phyloP scores from a whole-genome alignment of 139 green algal species.

The Tetraselmis chui region DNA sequence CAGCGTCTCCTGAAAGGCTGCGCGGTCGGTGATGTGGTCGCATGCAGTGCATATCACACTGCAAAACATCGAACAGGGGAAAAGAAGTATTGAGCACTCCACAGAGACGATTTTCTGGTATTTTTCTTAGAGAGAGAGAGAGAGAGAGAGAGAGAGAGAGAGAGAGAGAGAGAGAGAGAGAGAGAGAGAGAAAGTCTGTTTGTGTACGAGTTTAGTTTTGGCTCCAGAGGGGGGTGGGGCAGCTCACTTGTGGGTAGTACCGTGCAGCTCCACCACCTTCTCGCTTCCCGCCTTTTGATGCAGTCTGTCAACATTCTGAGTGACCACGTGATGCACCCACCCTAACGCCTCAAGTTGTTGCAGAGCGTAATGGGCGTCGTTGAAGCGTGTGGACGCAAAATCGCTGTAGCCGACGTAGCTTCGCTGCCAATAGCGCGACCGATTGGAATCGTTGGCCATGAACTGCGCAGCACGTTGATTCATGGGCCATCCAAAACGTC shows the following conservation, averaged over 20 bases:
- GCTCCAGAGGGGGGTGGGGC: too few species aligned
- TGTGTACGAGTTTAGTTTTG: too few species aligned
- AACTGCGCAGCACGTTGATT: too few species aligned
- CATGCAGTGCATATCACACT: constrained; percentile 68
- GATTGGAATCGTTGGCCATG: constrained; percentile 43
- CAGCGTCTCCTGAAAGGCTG: constrained; percentile 52
- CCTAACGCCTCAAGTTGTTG: constrained; percentile 31
- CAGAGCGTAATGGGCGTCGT: constrained; percentile 54
- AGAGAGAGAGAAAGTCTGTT: too few species aligned
- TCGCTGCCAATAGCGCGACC: constrained; percentile 81
- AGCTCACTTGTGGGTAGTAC: constrained; percentile 80
- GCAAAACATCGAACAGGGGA: background rate
- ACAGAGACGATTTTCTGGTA: background rate
- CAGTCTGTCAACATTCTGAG: constrained; percentile 96
- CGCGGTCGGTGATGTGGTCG: constrained; percentile 30
- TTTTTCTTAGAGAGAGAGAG: too few species aligned
- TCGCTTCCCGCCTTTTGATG: constrained; percentile 56
- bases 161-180: too few species aligned
- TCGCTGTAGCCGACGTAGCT: constrained; percentile 70
- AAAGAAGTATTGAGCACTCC: background rate
- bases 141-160: too few species aligned
- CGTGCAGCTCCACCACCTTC: constrained; percentile 85
- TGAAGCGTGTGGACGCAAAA: constrained; percentile 59
- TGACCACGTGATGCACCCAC: constrained; percentile 69
- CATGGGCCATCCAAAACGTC: too few species aligned